Percentiles rank a stretch among this genome's conserved stretches.
These are phyloP conservation scores for Pinus albicaulis DNA, from an alignment of 75 land plant species.

Conservation along the genomic window DNA sequence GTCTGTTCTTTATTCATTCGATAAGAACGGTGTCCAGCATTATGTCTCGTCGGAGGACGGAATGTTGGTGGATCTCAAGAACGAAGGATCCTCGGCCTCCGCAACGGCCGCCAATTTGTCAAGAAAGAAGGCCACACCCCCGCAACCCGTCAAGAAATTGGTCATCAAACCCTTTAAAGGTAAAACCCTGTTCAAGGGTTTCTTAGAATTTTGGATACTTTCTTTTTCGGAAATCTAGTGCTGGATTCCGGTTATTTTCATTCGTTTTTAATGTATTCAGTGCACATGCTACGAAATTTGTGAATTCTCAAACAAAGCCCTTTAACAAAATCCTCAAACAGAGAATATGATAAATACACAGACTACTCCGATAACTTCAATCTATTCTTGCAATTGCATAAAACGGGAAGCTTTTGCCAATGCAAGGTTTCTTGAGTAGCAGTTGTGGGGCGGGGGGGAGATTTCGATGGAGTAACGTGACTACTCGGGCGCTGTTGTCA, in stretches of 20 bases:
- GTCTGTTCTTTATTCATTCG: slow-evolving; percentile 15
- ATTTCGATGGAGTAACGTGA: too few species aligned
- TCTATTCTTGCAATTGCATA: too few species aligned
- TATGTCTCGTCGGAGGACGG: slow-evolving; percentile 13
- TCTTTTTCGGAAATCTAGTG: not conserved
- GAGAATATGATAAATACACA: too few species aligned
- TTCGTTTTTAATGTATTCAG: not conserved
- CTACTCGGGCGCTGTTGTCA: too few species aligned
- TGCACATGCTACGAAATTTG: too few species aligned
- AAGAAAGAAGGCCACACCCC: slow-evolving; percentile 93
- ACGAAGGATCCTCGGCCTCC: slow-evolving; percentile 16
- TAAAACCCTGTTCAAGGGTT: slow-evolving; percentile 1
- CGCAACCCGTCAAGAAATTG: slow-evolving; percentile 88
- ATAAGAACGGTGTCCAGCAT: slow-evolving; percentile 32
- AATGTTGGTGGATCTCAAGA: slow-evolving; percentile 46
- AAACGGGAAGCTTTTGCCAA: too few species aligned
- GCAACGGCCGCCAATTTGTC: slow-evolving; percentile 69
- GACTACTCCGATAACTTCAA: too few species aligned
- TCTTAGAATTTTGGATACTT: not conserved
- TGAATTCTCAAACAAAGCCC: too few species aligned
- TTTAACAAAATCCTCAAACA: too few species aligned
- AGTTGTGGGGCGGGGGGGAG: too few species aligned
- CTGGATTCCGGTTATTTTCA: not conserved
- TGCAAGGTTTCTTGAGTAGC: too few species aligned
- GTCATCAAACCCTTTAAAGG: slow-evolving; percentile 92